Evolutionary conservation across 768 basidiomycete species (phyloP), one percentile per base, ranked within the genome.

Genomic region (Leccinum subgranulosum): DNA sequence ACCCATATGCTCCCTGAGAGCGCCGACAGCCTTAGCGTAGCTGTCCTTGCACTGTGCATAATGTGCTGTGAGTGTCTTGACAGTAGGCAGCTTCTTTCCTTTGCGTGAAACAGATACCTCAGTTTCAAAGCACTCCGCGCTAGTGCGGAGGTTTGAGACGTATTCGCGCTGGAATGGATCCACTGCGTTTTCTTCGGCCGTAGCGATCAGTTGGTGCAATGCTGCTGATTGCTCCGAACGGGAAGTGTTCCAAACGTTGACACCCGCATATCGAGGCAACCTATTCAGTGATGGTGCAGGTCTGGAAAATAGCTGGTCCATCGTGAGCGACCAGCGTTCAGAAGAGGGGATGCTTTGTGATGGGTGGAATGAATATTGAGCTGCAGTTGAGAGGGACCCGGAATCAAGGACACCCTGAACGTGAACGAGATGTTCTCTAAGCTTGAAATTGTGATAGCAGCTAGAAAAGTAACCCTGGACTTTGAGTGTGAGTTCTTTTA

Each of bases 401-500:
- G 41, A 12, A 21, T 21, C 19, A 12, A 46, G 45, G 12, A 46
- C 12, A 12, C 6, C 21, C 23, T 46, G 45, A 25, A 46, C 21
- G 21, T 53, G 54, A 14, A 4, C 2, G 2, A 69, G 28, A 23
- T 69, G 65, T 8, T 58, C 45, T 33, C 34, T 59, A 11, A 69
- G 34, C 19, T 53, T 33, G 36, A 45, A 23, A 23, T 69, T 67
- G 9, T n/a, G 57, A 34, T 58, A 67, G 15, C 68, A 52, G 43
- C 51, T 57, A 9, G 41, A 23, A n/a, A 70, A 69, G 41, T 59
- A 15, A 0, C 1, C 6, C 14, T 21, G 7, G 10, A 55, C n/a
- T 0, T 49, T 25, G 23, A 55, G 43, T 5, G 29, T 43, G 8
- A 69, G 23, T 0, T 23, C 2, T 6, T 21, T 1, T 15, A 64